Base-by-base conservation (phyloP, 257 asterid genomes). In the Eustoma russellianum region DNA sequence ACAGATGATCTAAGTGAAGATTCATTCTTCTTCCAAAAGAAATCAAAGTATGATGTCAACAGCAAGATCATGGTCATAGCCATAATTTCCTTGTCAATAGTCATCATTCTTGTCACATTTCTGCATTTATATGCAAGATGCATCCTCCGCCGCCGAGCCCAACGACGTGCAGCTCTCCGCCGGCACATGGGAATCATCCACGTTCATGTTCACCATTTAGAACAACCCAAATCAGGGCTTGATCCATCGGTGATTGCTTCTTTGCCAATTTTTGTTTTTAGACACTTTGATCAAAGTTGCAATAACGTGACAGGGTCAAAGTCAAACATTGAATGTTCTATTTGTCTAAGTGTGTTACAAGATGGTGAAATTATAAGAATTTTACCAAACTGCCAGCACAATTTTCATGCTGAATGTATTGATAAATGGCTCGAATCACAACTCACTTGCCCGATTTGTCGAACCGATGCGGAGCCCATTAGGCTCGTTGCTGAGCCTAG, bases 361-460 rank as follows among this genome's bases (percentile, higher is more conserved):
- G 92, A 83, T 6, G 96, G 95, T 2, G 96, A 90, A 55, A 66
- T n/a, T 48, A 85, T 55, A 7, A 64, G 93, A 60, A 60, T 51
- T 11, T 52, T 90, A 67, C 96, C 98, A 0, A 86, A 86, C 30
- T 90, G 98, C 68, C 77, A 77, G 35, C 98, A 90, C 57, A 60
- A 56, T 47, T 90, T 90, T 63, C 98, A 90, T 49, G 82, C 77
- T 0, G 86, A 80, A 13, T 90, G 98, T 53, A 70, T 90, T 45
- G 94, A 90, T 48, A 70, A 50, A 7, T 90, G 98, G 98, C 62
- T 90, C 2, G 67, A 56, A 4, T 58, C 91, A 4, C 81, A 80
- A 14, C 78, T 94, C 1, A 83, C 86, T 0, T 90, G 98, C 59
- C 98, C 98, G 7, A 52, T 81, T 52, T 90, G 98, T 51, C 83